Evolutionary conservation across 2,329 filamentous ascomycete genomes (phyloP).

Genomic region (Talaromyces pinophilus): DNA sequence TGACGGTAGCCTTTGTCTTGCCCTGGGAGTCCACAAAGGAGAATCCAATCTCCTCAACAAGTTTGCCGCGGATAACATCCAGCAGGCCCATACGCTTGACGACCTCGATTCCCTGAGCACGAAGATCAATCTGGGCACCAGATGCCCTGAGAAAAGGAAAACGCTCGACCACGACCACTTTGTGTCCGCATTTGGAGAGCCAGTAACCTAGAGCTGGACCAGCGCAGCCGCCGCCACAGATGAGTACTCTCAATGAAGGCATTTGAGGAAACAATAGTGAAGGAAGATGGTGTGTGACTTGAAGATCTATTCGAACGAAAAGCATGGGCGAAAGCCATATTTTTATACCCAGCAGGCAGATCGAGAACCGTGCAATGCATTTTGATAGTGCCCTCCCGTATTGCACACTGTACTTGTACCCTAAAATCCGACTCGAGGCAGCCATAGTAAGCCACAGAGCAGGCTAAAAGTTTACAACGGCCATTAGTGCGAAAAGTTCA

Average conservation of each 20-base stretch:
- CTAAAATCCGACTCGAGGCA: background rate
- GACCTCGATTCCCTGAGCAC: constrained; percentile 54
- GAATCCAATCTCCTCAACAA: constrained; percentile 53
- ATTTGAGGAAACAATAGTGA: background rate
- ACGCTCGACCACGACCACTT: constrained; percentile 48
- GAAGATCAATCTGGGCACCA: constrained; percentile 59
- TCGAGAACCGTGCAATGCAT: background rate
- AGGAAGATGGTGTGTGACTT: background rate
- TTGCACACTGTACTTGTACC: background rate
- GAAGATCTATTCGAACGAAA: background rate
- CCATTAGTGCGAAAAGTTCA: background rate
- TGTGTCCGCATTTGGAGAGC: constrained; percentile 44
- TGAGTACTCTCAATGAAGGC: constrained; percentile 48
- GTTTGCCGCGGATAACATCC: constrained; percentile 39
- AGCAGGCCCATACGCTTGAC: constrained; percentile 56
- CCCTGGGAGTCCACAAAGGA: constrained; percentile 48
- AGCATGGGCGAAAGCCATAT: background rate
- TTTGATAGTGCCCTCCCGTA: background rate
- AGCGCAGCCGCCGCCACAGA: constrained; percentile 46
- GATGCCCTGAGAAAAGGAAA: constrained; percentile 45
- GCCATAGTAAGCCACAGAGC: background rate
- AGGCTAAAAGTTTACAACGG: background rate
- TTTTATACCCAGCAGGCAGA: background rate
- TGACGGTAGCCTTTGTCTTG: constrained; percentile 43
- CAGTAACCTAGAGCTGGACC: constrained; percentile 53